Conservation (phyloP, 768 basidiomycete genomes). For the Tricholoma sp. region DNA sequence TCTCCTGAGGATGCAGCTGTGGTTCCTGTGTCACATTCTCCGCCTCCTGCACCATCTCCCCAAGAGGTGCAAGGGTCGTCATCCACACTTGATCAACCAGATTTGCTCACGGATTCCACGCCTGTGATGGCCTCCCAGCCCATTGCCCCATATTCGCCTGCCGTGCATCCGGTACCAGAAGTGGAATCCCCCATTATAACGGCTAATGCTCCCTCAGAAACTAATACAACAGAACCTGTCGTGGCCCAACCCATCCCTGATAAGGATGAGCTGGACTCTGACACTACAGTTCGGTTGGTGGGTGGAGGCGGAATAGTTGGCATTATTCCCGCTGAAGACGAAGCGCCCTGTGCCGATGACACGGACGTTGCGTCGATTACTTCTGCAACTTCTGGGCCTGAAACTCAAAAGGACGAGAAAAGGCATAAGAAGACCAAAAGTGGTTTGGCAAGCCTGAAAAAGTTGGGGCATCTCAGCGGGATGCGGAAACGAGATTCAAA, state of each 20-base stretch:
- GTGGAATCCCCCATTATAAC: constrained; percentile 1
- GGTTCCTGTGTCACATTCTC: not conserved
- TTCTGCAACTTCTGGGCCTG: constrained; percentile 29
- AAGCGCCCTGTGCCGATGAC: constrained; percentile 27
- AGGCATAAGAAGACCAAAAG: constrained; percentile 55
- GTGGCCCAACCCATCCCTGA: constrained; percentile 12
- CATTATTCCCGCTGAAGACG: constrained; percentile 22
- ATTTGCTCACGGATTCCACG: constrained; percentile 44
- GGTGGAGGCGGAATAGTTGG: constrained; percentile 49
- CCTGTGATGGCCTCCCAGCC: constrained; percentile 32
- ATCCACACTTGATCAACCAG: constrained; percentile 30
- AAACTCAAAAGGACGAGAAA: constrained; percentile 25
- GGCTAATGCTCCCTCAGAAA: constrained; percentile 1
- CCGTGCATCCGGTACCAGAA: constrained; percentile 4
- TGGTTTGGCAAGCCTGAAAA: constrained; percentile 51
- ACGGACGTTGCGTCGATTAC: constrained; percentile 33
- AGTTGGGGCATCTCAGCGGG: constrained; percentile 40
- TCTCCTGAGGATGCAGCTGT: not conserved
- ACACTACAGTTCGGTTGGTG: constrained; percentile 53
- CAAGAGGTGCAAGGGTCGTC: constrained; percentile 6
- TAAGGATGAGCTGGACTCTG: constrained; percentile 20
- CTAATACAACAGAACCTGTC: not conserved
- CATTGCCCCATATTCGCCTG: constrained; percentile 27
- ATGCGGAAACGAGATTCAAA: constrained; percentile 50
- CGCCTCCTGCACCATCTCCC: not conserved